Evolutionary conservation across 768 basidiomycete genomes (phyloP).

Genomic region (Daedalea quercina): DNA sequence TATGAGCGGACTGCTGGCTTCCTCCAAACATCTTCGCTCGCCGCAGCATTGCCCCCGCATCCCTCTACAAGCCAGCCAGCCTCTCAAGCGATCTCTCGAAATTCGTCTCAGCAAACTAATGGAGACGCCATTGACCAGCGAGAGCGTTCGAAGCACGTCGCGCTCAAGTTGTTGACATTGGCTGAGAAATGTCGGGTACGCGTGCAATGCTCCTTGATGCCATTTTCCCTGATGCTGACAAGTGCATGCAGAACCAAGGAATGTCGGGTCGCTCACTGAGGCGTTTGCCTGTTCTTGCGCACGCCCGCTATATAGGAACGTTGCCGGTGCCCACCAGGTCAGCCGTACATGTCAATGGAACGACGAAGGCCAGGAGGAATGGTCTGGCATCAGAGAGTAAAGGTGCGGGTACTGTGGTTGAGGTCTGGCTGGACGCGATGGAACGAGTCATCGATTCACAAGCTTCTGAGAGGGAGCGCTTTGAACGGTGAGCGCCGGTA

Average conservation of each 20-base stretch:
- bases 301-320: slow-evolving; percentile 73
- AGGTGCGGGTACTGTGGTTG: slow-evolving; percentile 37
- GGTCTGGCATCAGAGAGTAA: background rate
- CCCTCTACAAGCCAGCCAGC: background rate
- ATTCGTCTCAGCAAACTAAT: background rate
- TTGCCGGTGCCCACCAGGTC: slow-evolving; percentile 21
- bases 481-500: slow-evolving; percentile 24
- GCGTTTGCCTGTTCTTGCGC: slow-evolving; percentile 88
- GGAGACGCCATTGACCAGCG: slow-evolving; percentile 25
- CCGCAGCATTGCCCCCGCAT: background rate
- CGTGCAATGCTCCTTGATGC: slow-evolving; percentile 7
- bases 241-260: slow-evolving; percentile 58
- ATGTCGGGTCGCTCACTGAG: slow-evolving; percentile 92
- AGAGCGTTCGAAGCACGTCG: slow-evolving; percentile 46
- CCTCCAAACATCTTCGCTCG: slow-evolving; percentile 5
- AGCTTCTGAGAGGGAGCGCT: slow-evolving; percentile 41
- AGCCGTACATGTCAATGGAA: background rate
- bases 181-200: slow-evolving; percentile 76
- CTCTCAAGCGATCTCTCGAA: background rate
- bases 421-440: slow-evolving; percentile 83
- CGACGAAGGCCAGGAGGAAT: slow-evolving; percentile 6
- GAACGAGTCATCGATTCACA: slow-evolving; percentile 63
- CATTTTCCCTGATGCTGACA: no score
- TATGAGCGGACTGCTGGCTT: slow-evolving; percentile 32
- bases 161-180: slow-evolving; percentile 55